Evolutionary conservation across 2,329 filamentous ascomycete genomes (phyloP), one percentile per base, ranked within the genome.

Genomic region (Aureobasidium leucospermi): DNA sequence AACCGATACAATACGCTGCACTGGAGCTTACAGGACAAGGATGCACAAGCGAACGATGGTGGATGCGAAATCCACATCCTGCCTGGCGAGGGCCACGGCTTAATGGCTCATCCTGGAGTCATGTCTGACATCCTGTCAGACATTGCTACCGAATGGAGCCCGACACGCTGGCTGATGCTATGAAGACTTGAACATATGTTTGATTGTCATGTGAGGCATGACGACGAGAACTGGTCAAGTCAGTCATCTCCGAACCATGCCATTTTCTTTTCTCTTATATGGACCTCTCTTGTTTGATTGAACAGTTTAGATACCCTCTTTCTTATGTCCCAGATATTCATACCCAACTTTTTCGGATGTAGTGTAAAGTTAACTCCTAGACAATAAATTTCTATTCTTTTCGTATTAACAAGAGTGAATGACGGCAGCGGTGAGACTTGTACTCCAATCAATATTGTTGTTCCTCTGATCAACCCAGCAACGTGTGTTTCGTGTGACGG

Each of bases 51-150:
- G 36, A 62, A 61, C 32, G 42, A 58, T 19, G 52, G 65, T 49
- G 47, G 61, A 49, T 97, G 93, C 72, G 94, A 97, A 71, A 90
- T 99, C 13, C 81, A 93, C 5, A 85, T 97, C 5, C 79, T 99
- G 3, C 89, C 96, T 65, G 90, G 89, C 6, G 93, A 99, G 72
- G 90, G 92, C 3, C 94, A 99, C 70, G 93, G 94, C 0, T 77
- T 99, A 28, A 99, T 99, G 94, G 94, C 94, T 0, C 95, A 88
- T 65, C 92, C 94, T 0, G 79, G 80, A 13, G 93, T 97, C 46
- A 99, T 99, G 94, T 89, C 90, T 45, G 85, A 87, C 19, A 88
- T 97, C n/a, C 77, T 99, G 38, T 93, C 90, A 73, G 94, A 99
- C 75, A 96, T 99, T 68, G 88, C 89, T 56, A 86, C 86, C 65